phyloP scores from a whole-genome alignment of 2,329 filamentous ascomycete genomes.

The Penicillium hesseltinei region DNA sequence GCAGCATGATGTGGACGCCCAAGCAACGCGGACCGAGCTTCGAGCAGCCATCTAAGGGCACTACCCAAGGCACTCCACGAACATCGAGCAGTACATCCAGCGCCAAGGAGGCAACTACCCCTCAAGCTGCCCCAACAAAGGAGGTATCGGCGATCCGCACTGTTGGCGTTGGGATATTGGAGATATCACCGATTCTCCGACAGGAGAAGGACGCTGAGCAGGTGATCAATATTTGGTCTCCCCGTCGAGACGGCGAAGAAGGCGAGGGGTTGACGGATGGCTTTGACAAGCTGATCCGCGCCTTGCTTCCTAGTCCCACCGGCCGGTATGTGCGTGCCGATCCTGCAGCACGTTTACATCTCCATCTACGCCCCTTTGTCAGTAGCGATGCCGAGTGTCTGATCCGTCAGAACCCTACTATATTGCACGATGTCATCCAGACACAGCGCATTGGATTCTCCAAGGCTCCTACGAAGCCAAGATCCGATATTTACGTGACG shows the following conservation, averaged over 20 bases:
- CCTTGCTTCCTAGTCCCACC: constrained; percentile 70
- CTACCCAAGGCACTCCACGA: constrained; percentile 28
- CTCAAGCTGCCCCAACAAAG: constrained; percentile 27
- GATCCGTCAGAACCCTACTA: constrained; percentile 81
- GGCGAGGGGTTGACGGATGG: constrained; percentile 60
- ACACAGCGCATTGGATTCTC: constrained; percentile 92
- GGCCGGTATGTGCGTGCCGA: constrained; percentile 71
- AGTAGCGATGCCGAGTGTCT: constrained; percentile 74
- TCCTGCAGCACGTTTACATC: constrained; percentile 71
- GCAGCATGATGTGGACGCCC: constrained; percentile 47
- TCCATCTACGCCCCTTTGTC: constrained; percentile 76
- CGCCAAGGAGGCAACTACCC: constrained; percentile 25
- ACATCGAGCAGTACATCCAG: constrained; percentile 34
- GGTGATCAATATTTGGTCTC: constrained; percentile 73
- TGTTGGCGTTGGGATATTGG: constrained; percentile 74
- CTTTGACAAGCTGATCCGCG: constrained; percentile 71
- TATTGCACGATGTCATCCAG: constrained; percentile 75
- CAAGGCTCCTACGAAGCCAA: constrained; percentile 78
- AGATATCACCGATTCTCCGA: constrained; percentile 72
- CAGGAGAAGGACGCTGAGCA: constrained; percentile 71
- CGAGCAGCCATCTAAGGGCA: constrained; percentile 32
- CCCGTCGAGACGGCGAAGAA: constrained; percentile 56
- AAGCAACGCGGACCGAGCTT: constrained; percentile 33
- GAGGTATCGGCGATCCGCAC: constrained; percentile 58
- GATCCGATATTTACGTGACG: constrained; percentile 94